Percentiles rank a stretch among this genome's conserved stretches.
phyloP scores from a whole-genome alignment of 75 land plant genomes.

The Selaginella tamariscina region DNA sequence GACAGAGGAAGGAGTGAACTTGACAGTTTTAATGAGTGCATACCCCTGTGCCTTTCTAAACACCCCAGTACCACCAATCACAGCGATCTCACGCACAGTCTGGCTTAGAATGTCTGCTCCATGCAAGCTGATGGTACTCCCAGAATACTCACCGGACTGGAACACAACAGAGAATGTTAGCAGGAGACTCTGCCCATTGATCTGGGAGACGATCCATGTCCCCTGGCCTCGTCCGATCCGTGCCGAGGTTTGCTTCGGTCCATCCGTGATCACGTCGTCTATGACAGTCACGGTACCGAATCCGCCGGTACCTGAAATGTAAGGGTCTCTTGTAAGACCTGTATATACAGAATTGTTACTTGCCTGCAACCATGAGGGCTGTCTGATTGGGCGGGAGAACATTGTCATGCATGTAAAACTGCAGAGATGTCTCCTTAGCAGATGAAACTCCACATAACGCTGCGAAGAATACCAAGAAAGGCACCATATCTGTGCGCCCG shows the following conservation, averaged over 20 bases:
- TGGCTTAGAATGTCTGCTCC: conserved; percentile 26
- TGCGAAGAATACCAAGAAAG: too few species aligned
- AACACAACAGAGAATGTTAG: conserved; percentile 30
- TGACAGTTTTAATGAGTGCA: conserved; percentile 27
- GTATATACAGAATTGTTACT: conserved; percentile 10
- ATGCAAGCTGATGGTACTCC: conserved; percentile 29
- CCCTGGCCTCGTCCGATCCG: conserved; percentile 47
- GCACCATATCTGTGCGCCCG: too few species aligned
- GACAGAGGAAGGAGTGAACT: too few species aligned
- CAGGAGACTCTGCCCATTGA: conserved; percentile 14
- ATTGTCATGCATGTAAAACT: conserved; percentile 46
- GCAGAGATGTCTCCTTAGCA: conserved; percentile 30
- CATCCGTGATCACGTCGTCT: conserved; percentile 38
- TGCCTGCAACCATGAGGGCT: conserved; percentile 22
- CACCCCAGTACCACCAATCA: conserved; percentile 44
- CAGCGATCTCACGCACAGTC: conserved; percentile 34
- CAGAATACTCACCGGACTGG: conserved; percentile 26
- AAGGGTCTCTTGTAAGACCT: too few species aligned
- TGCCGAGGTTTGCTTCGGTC: conserved; percentile 32
- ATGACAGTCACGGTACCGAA: conserved; percentile 34
- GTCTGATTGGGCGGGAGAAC: conserved; percentile 23
- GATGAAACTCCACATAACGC: too few species aligned
- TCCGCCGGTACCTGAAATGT: too few species aligned
- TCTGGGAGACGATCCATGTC: conserved; percentile 18
- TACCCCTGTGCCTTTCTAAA: conserved; percentile 44